These are phyloP conservation scores for Amylostereum areolatum DNA, from an alignment of 1,284 basidiomycete genomes.

Conservation along the genomic window DNA sequence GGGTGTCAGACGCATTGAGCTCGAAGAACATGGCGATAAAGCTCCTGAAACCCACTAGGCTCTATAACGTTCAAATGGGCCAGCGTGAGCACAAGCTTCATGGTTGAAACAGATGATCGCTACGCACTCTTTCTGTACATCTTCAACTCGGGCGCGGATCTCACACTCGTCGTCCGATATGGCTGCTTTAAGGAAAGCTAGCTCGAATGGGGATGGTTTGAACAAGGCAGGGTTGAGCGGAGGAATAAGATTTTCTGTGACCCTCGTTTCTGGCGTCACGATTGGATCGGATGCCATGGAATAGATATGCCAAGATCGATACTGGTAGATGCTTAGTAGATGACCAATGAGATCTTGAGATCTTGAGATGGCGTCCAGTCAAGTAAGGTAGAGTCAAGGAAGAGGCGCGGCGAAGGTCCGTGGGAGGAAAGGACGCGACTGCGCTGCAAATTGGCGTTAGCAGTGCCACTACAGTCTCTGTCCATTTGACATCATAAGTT, in stretches of 20 bases:
- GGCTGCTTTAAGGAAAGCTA: neutral
- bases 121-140: slow-evolving; percentile 9
- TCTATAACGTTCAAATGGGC: neutral
- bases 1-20: neutral
- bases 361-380: too few relatives aligned
- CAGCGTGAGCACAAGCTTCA: neutral
- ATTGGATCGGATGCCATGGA: neutral
- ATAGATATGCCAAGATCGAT: too few relatives aligned
- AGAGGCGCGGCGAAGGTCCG: too few relatives aligned
- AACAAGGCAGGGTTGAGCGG: neutral
- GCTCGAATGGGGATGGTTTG: neutral
- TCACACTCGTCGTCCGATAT: neutral
- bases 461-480: too few relatives aligned
- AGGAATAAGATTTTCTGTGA: neutral
- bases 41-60: neutral
- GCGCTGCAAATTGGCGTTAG: too few relatives aligned
- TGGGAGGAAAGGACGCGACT: too few relatives aligned
- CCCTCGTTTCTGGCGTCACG: neutral
- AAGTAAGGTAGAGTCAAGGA: too few relatives aligned
- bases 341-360: too few relatives aligned
- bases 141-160: neutral
- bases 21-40: neutral
- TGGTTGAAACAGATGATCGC: neutral
- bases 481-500: too few relatives aligned
- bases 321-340: too few relatives aligned